Evolutionary conservation across 1,139 yeast genomes (phyloP), one percentile per base, ranked within the genome.

Genomic region (Kurtzmaniella natalensis): DNA sequence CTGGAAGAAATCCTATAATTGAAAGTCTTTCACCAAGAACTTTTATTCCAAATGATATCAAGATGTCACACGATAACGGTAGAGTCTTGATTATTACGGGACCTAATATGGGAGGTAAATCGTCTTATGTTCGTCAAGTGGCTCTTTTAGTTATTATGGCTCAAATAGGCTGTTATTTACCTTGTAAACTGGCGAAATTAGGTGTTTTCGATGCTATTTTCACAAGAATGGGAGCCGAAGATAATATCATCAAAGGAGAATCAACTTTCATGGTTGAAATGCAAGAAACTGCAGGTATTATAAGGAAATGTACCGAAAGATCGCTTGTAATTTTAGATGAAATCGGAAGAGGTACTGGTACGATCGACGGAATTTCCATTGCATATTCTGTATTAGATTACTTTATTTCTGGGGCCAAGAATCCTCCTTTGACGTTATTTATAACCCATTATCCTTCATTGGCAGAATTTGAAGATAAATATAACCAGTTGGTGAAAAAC

Each of bases 381-480:
- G 96, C 97, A 0, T 76, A 79, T 50, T 69, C 95, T 0, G 81
- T 92, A 2, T 60, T 92, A 38, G 70, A 75, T 37, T 80, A 84
- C 46, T 70, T 88, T 35, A 59, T 80, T 3, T 64, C 63, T 20
- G 51, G 53, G 14, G 47, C 60, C 0, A 61, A 58, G 5, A 48
- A 69, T 27, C 81, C 92, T 0, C 34, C 34, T 14, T 58, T 84
- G 29, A 72, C 84, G 0, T 55, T 89, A 16, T 89, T 88, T 56
- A 86, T 89, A 18, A 89, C 97, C 0, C 96, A 89, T 57, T 89
- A 81, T 53, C 92, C 94, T n/a, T 72, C 78, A 14, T 61, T 88
- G 20, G 75, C 79, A 37, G 61, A 65, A 5, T 63, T 85, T 32
- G 78, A 72, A 28, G 43, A 59, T 24, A 51, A 55, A 31, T 68